These are phyloP conservation scores for Candida glucosophila DNA, from an alignment of 1,139 yeast species.

Conservation along the genomic window DNA sequence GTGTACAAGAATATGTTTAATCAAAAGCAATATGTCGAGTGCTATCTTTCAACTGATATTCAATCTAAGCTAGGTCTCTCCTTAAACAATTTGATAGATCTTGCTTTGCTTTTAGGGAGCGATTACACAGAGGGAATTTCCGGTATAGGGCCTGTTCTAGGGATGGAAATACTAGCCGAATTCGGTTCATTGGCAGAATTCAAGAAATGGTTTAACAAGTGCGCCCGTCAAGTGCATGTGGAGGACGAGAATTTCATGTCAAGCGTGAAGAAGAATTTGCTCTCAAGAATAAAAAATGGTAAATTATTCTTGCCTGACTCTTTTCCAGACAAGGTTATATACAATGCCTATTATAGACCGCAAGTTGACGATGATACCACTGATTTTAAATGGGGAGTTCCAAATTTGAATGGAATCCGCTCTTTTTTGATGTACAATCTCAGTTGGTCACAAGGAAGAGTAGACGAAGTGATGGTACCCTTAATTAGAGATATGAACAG, in stretches of 20 bases:
- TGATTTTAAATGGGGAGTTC: slow-evolving; percentile 82
- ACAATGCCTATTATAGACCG: slow-evolving; percentile 68
- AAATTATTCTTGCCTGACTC: slow-evolving; percentile 53
- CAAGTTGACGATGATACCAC: slow-evolving; percentile 78
- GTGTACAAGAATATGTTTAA: slow-evolving; percentile 92
- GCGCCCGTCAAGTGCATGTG: slow-evolving; percentile 9
- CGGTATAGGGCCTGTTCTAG: slow-evolving; percentile 89
- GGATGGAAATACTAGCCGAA: slow-evolving; percentile 89
- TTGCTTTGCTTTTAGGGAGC: slow-evolving; percentile 81
- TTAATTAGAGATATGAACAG: slow-evolving; percentile 72
- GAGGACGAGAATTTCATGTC: slow-evolving; percentile 23
- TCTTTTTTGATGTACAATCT: slow-evolving; percentile 59
- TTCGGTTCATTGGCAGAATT: slow-evolving; percentile 41
- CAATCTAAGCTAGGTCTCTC: slow-evolving; percentile 56
- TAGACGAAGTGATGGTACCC: slow-evolving; percentile 86
- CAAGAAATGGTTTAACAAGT: slow-evolving; percentile 26
- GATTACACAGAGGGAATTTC: slow-evolving; percentile 90
- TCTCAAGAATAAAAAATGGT: slow-evolving; percentile 47
- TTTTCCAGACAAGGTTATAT: slow-evolving; percentile 67
- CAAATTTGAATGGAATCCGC: slow-evolving; percentile 74
- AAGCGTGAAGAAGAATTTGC: slow-evolving; percentile 47
- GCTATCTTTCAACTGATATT: slow-evolving; percentile 59
- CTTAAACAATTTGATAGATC: slow-evolving; percentile 56
- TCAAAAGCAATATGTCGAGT: slow-evolving; percentile 87
- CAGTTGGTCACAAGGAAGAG: slow-evolving; percentile 74